Evolutionary conservation across 148 eudicot genomes (phyloP), one percentile per base, ranked within the genome.

Genomic region (Arbutus unedo): DNA sequence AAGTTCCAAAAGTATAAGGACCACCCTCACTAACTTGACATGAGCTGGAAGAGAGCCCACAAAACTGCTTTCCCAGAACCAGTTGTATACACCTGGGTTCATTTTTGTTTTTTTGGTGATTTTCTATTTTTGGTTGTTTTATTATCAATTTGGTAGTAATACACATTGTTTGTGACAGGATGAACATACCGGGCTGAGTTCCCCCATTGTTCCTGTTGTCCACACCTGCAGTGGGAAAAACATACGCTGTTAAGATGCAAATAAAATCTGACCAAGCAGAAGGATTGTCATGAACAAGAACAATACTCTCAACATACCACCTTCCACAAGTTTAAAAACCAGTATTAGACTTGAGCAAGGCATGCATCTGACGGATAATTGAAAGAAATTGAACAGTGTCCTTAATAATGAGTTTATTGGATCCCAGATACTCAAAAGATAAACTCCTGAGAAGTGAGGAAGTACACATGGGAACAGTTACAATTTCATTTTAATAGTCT

Each of bases 161-260:
- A 48, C 16, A 72, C 21, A 45, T 2, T 59, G 25, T 21, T 72
- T 74, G 15, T 5, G 23, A 25, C 53, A 76, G 44, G 74, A 68
- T 0, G n/a, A 74, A 89, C 92, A 81, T 92, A 96, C 99, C 51
- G 99, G 99, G 86, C 92, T 94, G 77, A 96, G 98, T 87, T 96
- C 98, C 87, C 99, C 99, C 98, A 96, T 94, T 47, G 99, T 96
- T 86, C 99, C 99, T 3, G 99, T 93, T 80, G 99, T 96, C 98
- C 98, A 96, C 13, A 94, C 97, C 99, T 96, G 93, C 88, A 88
- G 47, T 49, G 23, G 50, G 77, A 82, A 10, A 68, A 16, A 14
- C 62, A 44, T n/a, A 70, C 3, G 2, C 18, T 50, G 19, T 10
- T 73, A 45, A 70, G 44, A 49, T 47, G 4, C 4, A 67, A 53